A percentile compares a stretch with the other conserved stretches of the same genome.
Conservation (phyloP, 208 protist genomes). For the Polymyxa betae region DNA sequence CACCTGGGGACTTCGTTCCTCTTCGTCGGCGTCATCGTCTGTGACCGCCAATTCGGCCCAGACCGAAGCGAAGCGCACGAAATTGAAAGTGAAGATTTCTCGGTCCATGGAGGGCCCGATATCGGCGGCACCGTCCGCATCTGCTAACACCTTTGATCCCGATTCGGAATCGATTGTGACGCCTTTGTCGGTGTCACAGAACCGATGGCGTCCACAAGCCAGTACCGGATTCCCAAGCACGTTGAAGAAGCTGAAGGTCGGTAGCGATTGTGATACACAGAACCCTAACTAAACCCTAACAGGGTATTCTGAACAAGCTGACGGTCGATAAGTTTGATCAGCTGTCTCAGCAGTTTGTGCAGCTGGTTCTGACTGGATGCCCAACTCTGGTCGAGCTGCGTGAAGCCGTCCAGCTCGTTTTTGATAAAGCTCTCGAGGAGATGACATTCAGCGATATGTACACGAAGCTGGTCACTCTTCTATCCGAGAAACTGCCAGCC, state of each 20-base stretch:
- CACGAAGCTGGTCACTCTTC: neutral
- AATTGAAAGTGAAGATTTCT: conserved; percentile 46
- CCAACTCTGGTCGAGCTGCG: conserved; percentile 29
- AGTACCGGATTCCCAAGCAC: neutral
- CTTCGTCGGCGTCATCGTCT: neutral
- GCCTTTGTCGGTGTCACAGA: conserved; percentile 22
- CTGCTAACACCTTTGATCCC: neutral
- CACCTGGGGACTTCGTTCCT: conserved; percentile 1
- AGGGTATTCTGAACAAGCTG: conserved; percentile 52
- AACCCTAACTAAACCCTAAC: neutral
- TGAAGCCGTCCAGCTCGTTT: conserved; percentile 42
- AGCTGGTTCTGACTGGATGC: conserved; percentile 44
- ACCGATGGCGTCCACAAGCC: conserved; percentile 28
- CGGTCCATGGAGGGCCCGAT: conserved; percentile 35
- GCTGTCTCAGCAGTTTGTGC: neutral
- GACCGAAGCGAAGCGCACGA: neutral
- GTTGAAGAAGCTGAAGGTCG: conserved; percentile 28
- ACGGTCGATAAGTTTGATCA: conserved; percentile 48
- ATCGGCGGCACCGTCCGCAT: no score
- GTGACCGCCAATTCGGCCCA: neutral
- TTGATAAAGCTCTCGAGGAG: conserved; percentile 31
- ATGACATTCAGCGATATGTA: conserved; percentile 44
- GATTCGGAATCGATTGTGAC: neutral
- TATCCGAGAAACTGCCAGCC: conserved; percentile 35
- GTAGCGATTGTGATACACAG: neutral